Base-by-base conservation (phyloP, 805 yeast genomes). In the Candida ortonii region DNA sequence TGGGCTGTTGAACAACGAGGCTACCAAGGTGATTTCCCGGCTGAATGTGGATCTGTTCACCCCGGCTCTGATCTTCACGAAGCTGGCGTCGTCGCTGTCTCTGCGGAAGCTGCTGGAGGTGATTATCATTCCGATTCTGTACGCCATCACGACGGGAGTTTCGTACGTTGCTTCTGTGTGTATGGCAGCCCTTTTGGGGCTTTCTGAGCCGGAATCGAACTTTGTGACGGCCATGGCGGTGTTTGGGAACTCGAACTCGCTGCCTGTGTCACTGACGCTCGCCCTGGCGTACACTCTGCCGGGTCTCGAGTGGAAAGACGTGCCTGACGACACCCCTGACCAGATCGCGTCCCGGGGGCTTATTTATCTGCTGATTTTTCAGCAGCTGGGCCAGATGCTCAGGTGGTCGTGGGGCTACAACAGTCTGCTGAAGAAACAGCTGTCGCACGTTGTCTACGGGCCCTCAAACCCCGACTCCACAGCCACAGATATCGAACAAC, bases 151-250 rank as follows among this genome's bases (percentile, higher is more conserved):
- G n/a, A 88, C 97, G 0, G 76, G 73, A 12, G 80, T 88, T 13
- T 80, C 96, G 1, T 80, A 65, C 49, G 16, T 64, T 7, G 77
- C 87, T 22, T 84, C 96, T 6, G 62, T 64, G 19, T 18, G 75
- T 15, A 71, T 79, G 25, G 67, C 86, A 3, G 56, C 60, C 10
- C 44, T 78, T 26, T 57, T 88, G 43, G 52, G 61, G 6, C 64
- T 93, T 49, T 84, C 84, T 49, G 74, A 66, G 30, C 76, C 84
- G 10, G 97, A 93, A 61, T 55, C 85, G 3, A 89, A 90, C 62
- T 90, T 86, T 52, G 96, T 93, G 31, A 83, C 94, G 15, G 97
- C 96, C 2, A 93, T 93, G 94, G 87, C 93, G 3, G 96, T 89
- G 5, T 90, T 90, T 62, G 97, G 97, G 34, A 93, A 90, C 62